Base-by-base conservation (phyloP, 202 grass and related monocot genomes). In the Hordeum pubiflorum region DNA sequence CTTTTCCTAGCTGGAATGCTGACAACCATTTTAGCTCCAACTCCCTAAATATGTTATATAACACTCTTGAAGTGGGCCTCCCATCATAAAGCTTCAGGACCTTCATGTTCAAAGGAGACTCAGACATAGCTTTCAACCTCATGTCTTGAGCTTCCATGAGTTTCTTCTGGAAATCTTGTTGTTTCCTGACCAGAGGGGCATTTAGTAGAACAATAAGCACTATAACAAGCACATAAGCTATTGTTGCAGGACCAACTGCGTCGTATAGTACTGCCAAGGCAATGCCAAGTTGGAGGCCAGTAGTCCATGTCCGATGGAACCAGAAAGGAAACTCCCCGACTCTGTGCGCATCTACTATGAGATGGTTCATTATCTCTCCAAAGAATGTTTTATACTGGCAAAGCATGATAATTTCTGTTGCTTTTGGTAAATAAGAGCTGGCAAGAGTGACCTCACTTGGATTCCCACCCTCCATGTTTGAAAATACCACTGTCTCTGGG, bases 251-350 rank as follows among this genome's bases (percentile, higher is more conserved):
- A 50, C 84, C 84, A 12, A 90, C 84, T 5, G 76, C 17, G 1
- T 73, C 33, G 34, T 84, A 86, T 8, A 90, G 41, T 48, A 90
- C 74, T 37, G 68, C 8, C 37, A 90, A 54, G 43, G 84, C 63
- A 60, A 90, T 66, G 64, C 24, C 65, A 50, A 87, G 88, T 72
- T 90, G 88, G 32, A 86, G 57, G 34, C 10, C 60, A 11, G 84
- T 86, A 22, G 88, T 83, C 88, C 84, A 86, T 57, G 71, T 83
- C 59, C 67, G 76, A 80, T 89, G 87, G 62, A 89, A 77, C 87
- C 77, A 72, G 66, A 81, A 74, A 9, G 72, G 87, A 24, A 89
- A 89, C 20, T 88, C 81, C 4, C 86, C 81, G 11, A 80, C 39
- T 34, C 81, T 69, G 63, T 79, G 61, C 0, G 87, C 44, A 82